These are phyloP conservation scores for Gamsiella multidivaricata DNA, from an alignment of 192 early-diverging fungal species.

Conservation along the genomic window DNA sequence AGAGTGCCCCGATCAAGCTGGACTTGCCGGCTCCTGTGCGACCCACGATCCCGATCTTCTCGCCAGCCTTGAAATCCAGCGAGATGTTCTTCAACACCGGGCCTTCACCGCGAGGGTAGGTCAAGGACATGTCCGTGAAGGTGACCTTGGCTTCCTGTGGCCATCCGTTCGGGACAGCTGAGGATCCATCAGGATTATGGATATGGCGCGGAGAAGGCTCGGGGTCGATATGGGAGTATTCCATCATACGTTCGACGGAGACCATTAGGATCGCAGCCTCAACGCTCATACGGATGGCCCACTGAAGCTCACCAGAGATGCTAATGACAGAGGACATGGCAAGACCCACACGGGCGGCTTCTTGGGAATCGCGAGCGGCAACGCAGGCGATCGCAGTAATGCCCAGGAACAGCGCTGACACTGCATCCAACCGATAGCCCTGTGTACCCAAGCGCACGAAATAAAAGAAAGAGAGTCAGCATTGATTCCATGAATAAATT, in stretches of 20 bases:
- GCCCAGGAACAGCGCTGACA: slow-evolving; percentile 60
- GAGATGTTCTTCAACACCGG: slow-evolving; percentile 69
- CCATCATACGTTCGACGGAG: slow-evolving; percentile 74
- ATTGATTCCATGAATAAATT: slow-evolving; percentile 31
- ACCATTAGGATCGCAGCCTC: slow-evolving; percentile 55
- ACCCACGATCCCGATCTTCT: slow-evolving; percentile 27
- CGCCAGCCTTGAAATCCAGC: slow-evolving; percentile 64
- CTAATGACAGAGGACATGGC: slow-evolving; percentile 64
- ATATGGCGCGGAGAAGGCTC: slow-evolving; percentile 51
- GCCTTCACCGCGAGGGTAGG: slow-evolving; percentile 56
- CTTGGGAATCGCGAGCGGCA: slow-evolving; percentile 50
- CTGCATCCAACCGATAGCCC: slow-evolving; percentile 61
- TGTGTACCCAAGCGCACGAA: too few relatives aligned
- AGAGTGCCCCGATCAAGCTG: slow-evolving; percentile 70
- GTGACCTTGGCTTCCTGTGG: slow-evolving; percentile 66
- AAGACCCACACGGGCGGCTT: slow-evolving; percentile 63
- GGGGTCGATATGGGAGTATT: slow-evolving; percentile 60
- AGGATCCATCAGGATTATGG: slow-evolving; percentile 25
- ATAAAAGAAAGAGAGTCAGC: slow-evolving; percentile 20
- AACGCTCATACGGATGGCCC: slow-evolving; percentile 65
- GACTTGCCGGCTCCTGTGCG: slow-evolving; percentile 42
- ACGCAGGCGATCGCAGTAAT: slow-evolving; percentile 60
- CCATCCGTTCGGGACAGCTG: slow-evolving; percentile 63
- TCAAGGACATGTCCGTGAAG: slow-evolving; percentile 63
- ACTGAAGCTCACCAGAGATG: slow-evolving; percentile 62